Evolutionary conservation across 2,329 filamentous ascomycete species (phyloP).

Genomic region (Alternaria ventricosa): DNA sequence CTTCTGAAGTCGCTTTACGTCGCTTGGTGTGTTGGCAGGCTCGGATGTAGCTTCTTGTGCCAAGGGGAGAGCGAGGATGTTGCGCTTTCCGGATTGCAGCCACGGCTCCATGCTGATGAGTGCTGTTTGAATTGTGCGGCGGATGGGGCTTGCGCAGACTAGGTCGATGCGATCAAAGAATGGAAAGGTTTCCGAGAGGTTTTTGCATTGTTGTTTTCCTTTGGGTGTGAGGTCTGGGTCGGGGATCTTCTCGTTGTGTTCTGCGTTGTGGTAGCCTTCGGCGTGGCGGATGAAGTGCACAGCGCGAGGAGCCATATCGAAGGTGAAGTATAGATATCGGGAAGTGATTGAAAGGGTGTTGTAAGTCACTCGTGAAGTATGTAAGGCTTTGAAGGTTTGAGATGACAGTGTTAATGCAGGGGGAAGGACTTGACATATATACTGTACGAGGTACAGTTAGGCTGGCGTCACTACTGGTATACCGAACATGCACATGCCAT

Average conservation of each 20-base stretch:
- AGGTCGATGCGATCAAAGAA: constrained; percentile 64
- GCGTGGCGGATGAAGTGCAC: constrained; percentile 70
- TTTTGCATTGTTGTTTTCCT: constrained; percentile 73
- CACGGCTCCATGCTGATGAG: constrained; percentile 68
- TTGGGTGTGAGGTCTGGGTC: constrained; percentile 79
- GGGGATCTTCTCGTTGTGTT: constrained; percentile 70
- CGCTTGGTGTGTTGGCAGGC: constrained; percentile 16
- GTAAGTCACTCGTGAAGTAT: too few species aligned
- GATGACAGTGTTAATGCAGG: not conserved
- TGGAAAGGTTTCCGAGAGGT: constrained; percentile 69
- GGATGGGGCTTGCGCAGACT: constrained; percentile 78
- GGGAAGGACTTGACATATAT: not conserved
- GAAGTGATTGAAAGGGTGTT: not conserved
- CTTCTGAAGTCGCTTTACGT: not conserved
- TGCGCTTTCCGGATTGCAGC: constrained; percentile 1
- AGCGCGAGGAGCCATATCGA: constrained; percentile 19
- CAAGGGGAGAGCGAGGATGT: constrained; percentile 12
- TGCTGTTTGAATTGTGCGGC: constrained; percentile 79
- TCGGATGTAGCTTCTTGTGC: constrained; percentile 13
- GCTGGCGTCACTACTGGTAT: not conserved
- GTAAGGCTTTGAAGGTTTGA: not conserved
- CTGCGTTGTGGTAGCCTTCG: constrained; percentile 74
- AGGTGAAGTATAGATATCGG: not conserved
- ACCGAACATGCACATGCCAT: not conserved
- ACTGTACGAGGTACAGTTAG: not conserved